Percentiles rank a stretch among this genome's conserved stretches.
phyloP scores from a whole-genome alignment of 108 stramenopile species.

The Nitzschia sp. region DNA sequence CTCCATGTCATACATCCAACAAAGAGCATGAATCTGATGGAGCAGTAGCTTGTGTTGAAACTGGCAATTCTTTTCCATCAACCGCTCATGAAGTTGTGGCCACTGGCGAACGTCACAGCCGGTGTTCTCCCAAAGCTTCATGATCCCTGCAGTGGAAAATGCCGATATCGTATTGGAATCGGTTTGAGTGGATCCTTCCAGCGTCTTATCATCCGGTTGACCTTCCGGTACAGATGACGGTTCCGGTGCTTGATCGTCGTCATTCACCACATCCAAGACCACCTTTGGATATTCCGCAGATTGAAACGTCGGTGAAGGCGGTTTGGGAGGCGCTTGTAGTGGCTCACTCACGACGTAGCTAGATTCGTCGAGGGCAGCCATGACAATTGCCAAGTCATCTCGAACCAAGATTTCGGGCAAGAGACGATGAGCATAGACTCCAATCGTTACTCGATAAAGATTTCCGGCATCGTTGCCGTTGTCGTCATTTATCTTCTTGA shows the following conservation, averaged over 20 bases:
- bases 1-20: slow-evolving; percentile 83
- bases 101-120: slow-evolving; percentile 12
- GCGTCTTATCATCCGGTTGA: not conserved
- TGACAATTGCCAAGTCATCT: slow-evolving; percentile 30
- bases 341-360: slow-evolving; percentile 21
- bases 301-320: slow-evolving; percentile 25
- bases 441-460: slow-evolving; percentile 24
- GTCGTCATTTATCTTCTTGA: not conserved
- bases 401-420: slow-evolving; percentile 37
- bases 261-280: not conserved
- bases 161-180: slow-evolving; percentile 9
- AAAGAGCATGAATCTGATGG: slow-evolving; percentile 70
- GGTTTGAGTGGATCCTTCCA: slow-evolving; percentile 1
- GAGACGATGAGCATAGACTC: slow-evolving; percentile 42
- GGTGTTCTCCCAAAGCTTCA: slow-evolving; percentile 55
- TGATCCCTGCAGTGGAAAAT: slow-evolving; percentile 54
- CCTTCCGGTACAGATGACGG: not conserved
- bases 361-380: slow-evolving; percentile 43
- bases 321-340: slow-evolving; percentile 19
- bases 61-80: not conserved
- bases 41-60: slow-evolving; percentile 44
- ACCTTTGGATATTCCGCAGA: slow-evolving; percentile 23
- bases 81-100: not conserved
- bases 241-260: not conserved
- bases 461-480: too few species aligned